A percentile compares a stretch with the other conserved stretches of the same genome.
These are phyloP conservation scores for Plasmodium knowlesi DNA, from an alignment of 169 alveolate species.

Conservation along the genomic window DNA sequence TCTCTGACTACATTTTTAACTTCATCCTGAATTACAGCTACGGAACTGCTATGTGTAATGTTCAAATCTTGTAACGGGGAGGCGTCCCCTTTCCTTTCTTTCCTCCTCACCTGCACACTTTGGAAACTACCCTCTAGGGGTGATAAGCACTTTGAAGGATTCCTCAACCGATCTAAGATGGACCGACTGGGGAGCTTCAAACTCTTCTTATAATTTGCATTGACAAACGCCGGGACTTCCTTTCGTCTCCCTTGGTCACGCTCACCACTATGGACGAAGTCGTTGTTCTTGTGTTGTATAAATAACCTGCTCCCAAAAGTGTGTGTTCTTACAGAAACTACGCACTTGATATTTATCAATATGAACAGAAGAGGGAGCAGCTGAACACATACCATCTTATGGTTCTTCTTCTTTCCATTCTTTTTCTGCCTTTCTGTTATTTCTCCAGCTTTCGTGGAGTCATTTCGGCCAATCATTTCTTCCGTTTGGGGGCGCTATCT, in stretches of 20 bases:
- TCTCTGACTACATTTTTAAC: background rate
- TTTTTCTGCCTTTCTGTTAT: background rate
- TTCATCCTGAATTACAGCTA: background rate
- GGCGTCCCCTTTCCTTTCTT: background rate
- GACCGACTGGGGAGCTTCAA: background rate
- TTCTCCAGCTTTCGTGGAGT: background rate
- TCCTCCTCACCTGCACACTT: background rate
- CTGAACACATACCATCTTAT: constrained; percentile 43
- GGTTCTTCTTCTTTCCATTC: constrained; percentile 15
- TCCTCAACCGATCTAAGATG: background rate
- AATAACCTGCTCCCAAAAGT: background rate
- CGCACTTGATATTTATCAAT: constrained; percentile 10
- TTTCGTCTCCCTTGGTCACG: background rate
- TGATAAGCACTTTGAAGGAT: background rate
- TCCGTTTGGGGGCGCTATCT: background rate
- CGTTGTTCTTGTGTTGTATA: constrained; percentile 4
- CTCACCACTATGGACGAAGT: background rate
- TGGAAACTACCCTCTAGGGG: background rate
- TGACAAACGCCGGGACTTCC: constrained; percentile 11
- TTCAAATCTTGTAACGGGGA: background rate
- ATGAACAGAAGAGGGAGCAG: constrained; percentile 13
- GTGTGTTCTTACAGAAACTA: constrained; percentile 16
- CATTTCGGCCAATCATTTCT: background rate
- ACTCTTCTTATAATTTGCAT: background rate
- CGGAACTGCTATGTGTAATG: background rate